A percentile compares a stretch with the other conserved stretches of the same genome.
Conservation (phyloP, 2,329 filamentous ascomycete genomes). For the Talaromyces marneffei region DNA sequence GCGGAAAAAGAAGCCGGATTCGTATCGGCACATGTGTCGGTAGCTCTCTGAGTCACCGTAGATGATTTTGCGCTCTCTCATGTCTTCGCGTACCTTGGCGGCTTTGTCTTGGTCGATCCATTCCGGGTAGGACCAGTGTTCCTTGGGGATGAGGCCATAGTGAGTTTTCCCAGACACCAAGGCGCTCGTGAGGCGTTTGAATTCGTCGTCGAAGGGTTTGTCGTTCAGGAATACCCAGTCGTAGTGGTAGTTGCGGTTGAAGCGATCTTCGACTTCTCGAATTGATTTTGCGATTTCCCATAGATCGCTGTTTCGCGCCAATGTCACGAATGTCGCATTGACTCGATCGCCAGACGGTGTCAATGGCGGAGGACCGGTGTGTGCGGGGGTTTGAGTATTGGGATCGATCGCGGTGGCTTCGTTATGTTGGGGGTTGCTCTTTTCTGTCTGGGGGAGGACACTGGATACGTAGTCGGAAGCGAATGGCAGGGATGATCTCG, state of each 20-base stretch:
- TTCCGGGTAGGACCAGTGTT: constrained; percentile 96
- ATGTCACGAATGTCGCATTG: constrained; percentile 95
- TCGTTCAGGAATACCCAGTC: constrained; percentile 99
- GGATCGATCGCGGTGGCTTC: background rate
- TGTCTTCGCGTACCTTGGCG: constrained; percentile 82
- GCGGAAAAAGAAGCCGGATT: constrained; percentile 98
- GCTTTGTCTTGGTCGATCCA: constrained; percentile 96
- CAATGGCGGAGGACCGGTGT: constrained; percentile 8
- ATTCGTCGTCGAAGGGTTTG: constrained; percentile 82
- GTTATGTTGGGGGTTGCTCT: background rate
- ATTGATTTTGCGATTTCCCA: constrained; percentile 98
- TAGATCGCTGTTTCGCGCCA: constrained; percentile 86
- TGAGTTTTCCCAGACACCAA: constrained; percentile 89
- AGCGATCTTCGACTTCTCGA: constrained; percentile 92
- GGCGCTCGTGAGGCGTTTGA: constrained; percentile 84
- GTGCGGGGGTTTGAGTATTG: constrained; percentile 3
- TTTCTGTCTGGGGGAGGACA: constrained; percentile 13
- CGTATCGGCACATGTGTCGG: constrained; percentile 98
- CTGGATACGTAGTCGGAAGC: constrained; percentile 24
- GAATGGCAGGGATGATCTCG: constrained; percentile 50
- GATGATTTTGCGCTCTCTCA: constrained; percentile 92
- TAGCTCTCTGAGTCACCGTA: constrained; percentile 97
- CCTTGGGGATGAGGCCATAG: constrained; percentile 81
- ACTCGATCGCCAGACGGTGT: constrained; percentile 55
- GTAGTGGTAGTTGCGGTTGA: constrained; percentile 95